Evolutionary conservation across 805 yeast species (phyloP), one percentile per base, ranked within the genome.

Genomic region (Metschnikowia reukaufii): DNA sequence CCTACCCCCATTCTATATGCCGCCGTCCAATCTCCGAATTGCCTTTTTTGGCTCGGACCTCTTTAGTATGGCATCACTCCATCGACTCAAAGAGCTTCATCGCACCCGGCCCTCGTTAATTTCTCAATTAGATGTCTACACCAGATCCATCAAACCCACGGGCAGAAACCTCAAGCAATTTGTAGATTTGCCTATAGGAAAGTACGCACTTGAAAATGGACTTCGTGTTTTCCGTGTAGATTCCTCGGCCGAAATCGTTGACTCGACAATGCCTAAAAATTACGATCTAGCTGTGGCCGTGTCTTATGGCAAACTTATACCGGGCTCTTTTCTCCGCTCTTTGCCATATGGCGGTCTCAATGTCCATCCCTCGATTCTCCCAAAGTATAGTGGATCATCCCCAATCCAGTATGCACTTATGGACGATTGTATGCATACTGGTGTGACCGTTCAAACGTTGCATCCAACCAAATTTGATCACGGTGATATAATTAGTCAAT

Each of bases 351-450:
- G 91, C 4, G 95, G 97, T 0, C 61, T 94, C 21, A 94, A 94
- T 60, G 89, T 94, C 0, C 99, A 94, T 62, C 99, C 99, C 0
- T 89, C 97, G 0, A 62, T 90, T 6, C 73, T 94, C 7, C 99
- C 99, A 0, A 69, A 67, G 38, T 81, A 87, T 56, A 78, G 89
- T 2, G 99, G 99, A 0, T 83, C 97, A 0, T 85, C 97, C 1
- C 99, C 99, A 0, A 67, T 94, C 4, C 98, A 92, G 51, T 75
- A 81, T 49, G 83, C 97, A 0, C 64, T 94, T 10, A 62, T 91
- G 57, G 79, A 86, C 49, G 73, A 74, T 34, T 90, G 85, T 53
- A 30, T 51, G 0, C 48, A 39, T 15, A 85, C 97, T 0, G 99
- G 98, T 0, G 96, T 89, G 15, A 80, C 97, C 0, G 78, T 94